Evolutionary conservation across 2,329 filamentous ascomycete genomes (phyloP).

Genomic region (Pseudogymnoascus sp.): DNA sequence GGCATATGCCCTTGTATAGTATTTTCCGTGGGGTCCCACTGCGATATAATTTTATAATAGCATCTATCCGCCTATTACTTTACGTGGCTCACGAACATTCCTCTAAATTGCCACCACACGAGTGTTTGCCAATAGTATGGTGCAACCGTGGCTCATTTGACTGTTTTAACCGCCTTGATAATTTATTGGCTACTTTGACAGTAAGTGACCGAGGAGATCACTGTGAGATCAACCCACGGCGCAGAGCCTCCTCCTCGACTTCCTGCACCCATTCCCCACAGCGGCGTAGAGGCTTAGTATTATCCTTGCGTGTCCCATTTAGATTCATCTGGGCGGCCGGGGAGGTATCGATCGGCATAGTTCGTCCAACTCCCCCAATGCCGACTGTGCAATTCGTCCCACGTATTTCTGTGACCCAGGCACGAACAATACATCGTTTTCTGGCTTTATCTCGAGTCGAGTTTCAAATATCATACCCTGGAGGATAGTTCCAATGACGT

Average conservation of each 20-base stretch:
- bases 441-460: not conserved
- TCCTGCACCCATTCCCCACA: not conserved
- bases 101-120: not conserved
- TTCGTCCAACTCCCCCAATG: not conserved
- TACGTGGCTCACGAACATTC: not conserved
- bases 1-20: not conserved
- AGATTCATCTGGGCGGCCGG: slow-evolving; percentile 1
- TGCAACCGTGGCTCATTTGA: not conserved
- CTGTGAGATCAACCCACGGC: not conserved
- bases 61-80: not conserved
- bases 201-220: not conserved
- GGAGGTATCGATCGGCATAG: not conserved
- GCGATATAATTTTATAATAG: not conserved
- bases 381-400: not conserved
- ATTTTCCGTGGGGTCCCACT: not conserved
- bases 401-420: not conserved
- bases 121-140: not conserved
- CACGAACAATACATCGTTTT: not conserved
- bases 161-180: not conserved
- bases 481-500: not conserved
- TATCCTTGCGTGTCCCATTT: not conserved
- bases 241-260: not conserved
- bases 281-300: not conserved
- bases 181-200: not conserved
- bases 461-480: not conserved